Conservation (phyloP, 2,329 filamentous ascomycete genomes). For the Microthyrium microscopicum region DNA sequence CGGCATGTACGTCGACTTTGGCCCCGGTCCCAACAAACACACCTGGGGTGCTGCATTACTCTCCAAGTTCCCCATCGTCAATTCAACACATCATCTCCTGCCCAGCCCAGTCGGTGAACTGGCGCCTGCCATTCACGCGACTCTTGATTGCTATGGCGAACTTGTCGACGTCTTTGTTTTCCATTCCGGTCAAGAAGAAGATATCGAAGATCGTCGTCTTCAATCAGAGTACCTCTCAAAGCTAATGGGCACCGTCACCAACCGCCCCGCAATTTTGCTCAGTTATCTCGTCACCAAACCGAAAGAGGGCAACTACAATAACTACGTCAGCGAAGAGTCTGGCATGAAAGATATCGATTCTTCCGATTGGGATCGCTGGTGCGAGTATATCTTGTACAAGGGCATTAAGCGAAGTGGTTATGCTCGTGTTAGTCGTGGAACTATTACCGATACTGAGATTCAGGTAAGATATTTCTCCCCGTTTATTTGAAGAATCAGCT, state of each 20-base stretch:
- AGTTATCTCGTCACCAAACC: slow-evolving; percentile 89
- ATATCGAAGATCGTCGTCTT: slow-evolving; percentile 74
- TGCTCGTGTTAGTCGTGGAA: slow-evolving; percentile 70
- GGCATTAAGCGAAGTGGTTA: slow-evolving; percentile 72
- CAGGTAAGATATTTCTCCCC: slow-evolving; percentile 42
- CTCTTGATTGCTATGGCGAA: slow-evolving; percentile 79
- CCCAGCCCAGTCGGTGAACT: slow-evolving; percentile 89
- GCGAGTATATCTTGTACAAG: slow-evolving; percentile 97
- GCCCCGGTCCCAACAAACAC: slow-evolving; percentile 95
- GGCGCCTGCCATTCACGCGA: slow-evolving; percentile 92
- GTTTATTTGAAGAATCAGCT: slow-evolving; percentile 5
- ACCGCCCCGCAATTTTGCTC: slow-evolving; percentile 68
- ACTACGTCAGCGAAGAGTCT: slow-evolving; percentile 68
- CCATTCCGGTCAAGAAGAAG: slow-evolving; percentile 96
- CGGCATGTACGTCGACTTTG: slow-evolving; percentile 97
- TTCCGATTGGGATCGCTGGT: slow-evolving; percentile 93
- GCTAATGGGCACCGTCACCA: slow-evolving; percentile 61
- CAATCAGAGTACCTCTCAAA: slow-evolving; percentile 75
- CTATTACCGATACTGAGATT: slow-evolving; percentile 92
- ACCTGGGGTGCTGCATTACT: slow-evolving; percentile 90
- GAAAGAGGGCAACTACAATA: slow-evolving; percentile 88
- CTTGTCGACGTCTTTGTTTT: slow-evolving; percentile 91
- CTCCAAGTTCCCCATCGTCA: slow-evolving; percentile 94
- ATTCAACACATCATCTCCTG: slow-evolving; percentile 88
- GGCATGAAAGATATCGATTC: slow-evolving; percentile 94